Conservation (phyloP, 345 rosid species). For the Corchorus olitorius region DNA sequence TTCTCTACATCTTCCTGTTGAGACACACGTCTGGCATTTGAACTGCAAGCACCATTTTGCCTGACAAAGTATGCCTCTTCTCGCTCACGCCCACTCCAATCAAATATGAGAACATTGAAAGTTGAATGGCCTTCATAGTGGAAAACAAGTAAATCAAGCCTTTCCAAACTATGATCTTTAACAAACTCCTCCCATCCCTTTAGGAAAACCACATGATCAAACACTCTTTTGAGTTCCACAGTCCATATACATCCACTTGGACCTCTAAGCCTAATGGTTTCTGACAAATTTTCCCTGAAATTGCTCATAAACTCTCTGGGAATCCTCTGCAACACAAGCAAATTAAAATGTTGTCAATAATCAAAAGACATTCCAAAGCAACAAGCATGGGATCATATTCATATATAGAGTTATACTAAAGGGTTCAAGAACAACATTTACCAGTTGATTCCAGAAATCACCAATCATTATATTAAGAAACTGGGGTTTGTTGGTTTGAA, state of each 20-base stretch:
- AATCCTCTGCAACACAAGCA: conserved; percentile 10
- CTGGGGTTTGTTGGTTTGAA: conserved; percentile 10
- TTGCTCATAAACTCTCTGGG: neutral
- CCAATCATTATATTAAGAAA: neutral
- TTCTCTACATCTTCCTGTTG: neutral
- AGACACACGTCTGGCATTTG: neutral
- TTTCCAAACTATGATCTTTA: neutral
- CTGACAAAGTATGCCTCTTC: conserved; percentile 16
- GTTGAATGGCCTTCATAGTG: conserved; percentile 8
- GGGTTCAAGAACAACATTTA: neutral
- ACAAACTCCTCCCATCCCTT: conserved; percentile 3
- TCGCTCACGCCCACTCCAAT: neutral
- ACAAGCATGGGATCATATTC: neutral
- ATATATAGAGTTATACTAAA: neutral
- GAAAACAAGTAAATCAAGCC: conserved; percentile 6
- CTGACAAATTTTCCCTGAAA: conserved; percentile 3
- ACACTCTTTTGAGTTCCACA: neutral
- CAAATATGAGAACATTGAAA: conserved; percentile 11
- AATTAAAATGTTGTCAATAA: neutral
- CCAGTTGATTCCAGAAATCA: conserved; percentile 8
- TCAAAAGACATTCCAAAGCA: neutral
- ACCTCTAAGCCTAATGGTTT: conserved; percentile 6
- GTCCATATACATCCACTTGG: conserved; percentile 12
- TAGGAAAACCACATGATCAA: neutral
- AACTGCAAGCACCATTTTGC: neutral